Percentiles rank a stretch among this genome's conserved stretches.
phyloP scores from a whole-genome alignment of 1,284 basidiomycete genomes.

The Leccinum variabile region DNA sequence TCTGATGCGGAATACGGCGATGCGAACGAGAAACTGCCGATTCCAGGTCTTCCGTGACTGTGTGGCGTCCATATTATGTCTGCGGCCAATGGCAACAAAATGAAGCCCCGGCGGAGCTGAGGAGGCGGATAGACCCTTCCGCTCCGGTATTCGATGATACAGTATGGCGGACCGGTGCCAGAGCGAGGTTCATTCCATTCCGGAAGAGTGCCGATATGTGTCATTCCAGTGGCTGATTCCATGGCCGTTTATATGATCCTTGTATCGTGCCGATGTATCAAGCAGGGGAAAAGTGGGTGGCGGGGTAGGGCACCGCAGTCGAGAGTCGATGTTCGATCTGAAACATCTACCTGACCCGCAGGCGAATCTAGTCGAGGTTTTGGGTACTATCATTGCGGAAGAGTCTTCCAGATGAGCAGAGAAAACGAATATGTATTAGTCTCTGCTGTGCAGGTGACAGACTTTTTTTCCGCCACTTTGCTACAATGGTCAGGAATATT shows the following conservation, averaged over 20 bases:
- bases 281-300: constrained; percentile 43
- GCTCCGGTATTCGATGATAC: constrained; percentile 23
- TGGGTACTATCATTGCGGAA: not conserved
- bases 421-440: constrained; percentile 1
- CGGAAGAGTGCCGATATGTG: constrained; percentile 37
- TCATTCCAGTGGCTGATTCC: constrained; percentile 38
- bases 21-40: constrained; percentile 10
- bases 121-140: constrained; percentile 2
- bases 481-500: not conserved
- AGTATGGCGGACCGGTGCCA: constrained; percentile 29
- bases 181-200: constrained; percentile 28
- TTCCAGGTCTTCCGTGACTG: constrained; percentile 7
- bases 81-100: constrained; percentile 37
- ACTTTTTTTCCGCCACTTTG: constrained; percentile 10
- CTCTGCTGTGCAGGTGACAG: constrained; percentile 1
- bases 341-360: constrained; percentile 15
- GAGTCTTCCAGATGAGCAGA: not conserved
- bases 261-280: constrained; percentile 42
- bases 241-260: constrained; percentile 39
- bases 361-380: constrained; percentile 23
- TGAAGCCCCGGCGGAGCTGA: constrained; percentile 32
- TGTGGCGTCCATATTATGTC: constrained; percentile 20
- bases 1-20: constrained; percentile 18
- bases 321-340: constrained; percentile 27
- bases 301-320: constrained; percentile 25